phyloP scores from a whole-genome alignment of 352 stramenopile species.

The Pythium graminicola region DNA sequence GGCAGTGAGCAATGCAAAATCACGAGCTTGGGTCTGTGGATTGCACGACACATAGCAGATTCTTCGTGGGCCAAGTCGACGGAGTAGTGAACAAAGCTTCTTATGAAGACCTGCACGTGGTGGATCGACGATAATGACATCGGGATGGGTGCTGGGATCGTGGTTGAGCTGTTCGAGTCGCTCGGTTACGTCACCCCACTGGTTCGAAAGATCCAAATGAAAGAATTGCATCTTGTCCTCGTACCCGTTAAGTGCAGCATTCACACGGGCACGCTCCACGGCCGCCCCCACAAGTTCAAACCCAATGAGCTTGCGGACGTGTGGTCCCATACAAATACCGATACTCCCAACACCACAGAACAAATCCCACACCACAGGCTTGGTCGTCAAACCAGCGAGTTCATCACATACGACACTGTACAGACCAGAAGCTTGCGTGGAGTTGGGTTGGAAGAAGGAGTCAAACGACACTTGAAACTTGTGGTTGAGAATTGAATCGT shows the following conservation, averaged over 20 bases:
- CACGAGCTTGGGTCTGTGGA: slow-evolving; percentile 46
- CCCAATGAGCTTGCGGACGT: slow-evolving; percentile 43
- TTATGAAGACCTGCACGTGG: slow-evolving; percentile 60
- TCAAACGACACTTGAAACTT: slow-evolving; percentile 61
- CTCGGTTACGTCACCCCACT: slow-evolving; percentile 36
- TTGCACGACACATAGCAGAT: slow-evolving; percentile 84
- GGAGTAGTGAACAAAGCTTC: slow-evolving; percentile 56
- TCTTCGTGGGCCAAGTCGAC: slow-evolving; percentile 30
- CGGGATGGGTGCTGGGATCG: slow-evolving; percentile 21
- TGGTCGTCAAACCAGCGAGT: slow-evolving; percentile 12
- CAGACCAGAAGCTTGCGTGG: slow-evolving; percentile 41
- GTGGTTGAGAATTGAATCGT: slow-evolving; percentile 57
- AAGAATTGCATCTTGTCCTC: slow-evolving; percentile 57
- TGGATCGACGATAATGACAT: slow-evolving; percentile 72
- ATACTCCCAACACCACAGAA: slow-evolving; percentile 80
- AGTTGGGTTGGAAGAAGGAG: slow-evolving; percentile 80
- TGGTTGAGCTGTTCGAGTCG: slow-evolving; percentile 21
- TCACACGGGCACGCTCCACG: slow-evolving; percentile 43
- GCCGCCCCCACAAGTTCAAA: slow-evolving; percentile 63
- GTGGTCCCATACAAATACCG: slow-evolving; percentile 57
- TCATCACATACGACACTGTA: slow-evolving; percentile 49
- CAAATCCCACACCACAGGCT: slow-evolving; percentile 71
- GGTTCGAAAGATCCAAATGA: slow-evolving; percentile 49
- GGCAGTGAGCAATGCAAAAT: slow-evolving; percentile 43
- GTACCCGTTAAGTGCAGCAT: slow-evolving; percentile 59